These are phyloP conservation scores for Nasturtium officinale DNA, from an alignment of 345 rosid genomes.

Conservation along the genomic window DNA sequence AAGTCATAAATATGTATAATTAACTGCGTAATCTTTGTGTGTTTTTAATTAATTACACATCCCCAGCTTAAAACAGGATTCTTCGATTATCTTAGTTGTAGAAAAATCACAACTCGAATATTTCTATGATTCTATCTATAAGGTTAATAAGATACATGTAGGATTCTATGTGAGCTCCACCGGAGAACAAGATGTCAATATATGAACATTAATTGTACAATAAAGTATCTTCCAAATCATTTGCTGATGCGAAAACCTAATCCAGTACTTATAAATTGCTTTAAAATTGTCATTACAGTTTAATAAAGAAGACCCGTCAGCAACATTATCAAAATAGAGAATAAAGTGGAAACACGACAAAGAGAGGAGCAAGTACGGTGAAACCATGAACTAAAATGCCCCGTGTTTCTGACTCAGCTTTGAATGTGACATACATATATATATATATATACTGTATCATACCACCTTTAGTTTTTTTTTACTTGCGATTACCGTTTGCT, in stretches of 20 bases:
- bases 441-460: no score
- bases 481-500: neutral
- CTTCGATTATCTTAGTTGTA: neutral
- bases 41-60: neutral
- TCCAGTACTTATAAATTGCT: slow-evolving; percentile 25
- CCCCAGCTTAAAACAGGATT: neutral
- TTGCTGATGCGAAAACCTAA: slow-evolving; percentile 42
- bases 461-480: neutral
- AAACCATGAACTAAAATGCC: slow-evolving; percentile 32
- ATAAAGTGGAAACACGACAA: slow-evolving; percentile 1
- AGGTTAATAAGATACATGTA: neutral
- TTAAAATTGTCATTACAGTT: neutral
- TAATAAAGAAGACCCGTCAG: slow-evolving; percentile 23
- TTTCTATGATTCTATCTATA: neutral
- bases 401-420: slow-evolving; percentile 43
- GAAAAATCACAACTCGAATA: neutral
- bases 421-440: slow-evolving; percentile 31
- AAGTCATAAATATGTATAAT: neutral
- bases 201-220: neutral
- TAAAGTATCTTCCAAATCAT: slow-evolving; percentile 5
- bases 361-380: slow-evolving; percentile 28
- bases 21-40: neutral
- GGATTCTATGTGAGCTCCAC: slow-evolving; percentile 33
- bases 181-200: slow-evolving; percentile 15
- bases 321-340: slow-evolving; percentile 18